Base-by-base conservation (phyloP, 495 filamentous ascomycete genomes). In the Lasiosphaeria ovina region DNA sequence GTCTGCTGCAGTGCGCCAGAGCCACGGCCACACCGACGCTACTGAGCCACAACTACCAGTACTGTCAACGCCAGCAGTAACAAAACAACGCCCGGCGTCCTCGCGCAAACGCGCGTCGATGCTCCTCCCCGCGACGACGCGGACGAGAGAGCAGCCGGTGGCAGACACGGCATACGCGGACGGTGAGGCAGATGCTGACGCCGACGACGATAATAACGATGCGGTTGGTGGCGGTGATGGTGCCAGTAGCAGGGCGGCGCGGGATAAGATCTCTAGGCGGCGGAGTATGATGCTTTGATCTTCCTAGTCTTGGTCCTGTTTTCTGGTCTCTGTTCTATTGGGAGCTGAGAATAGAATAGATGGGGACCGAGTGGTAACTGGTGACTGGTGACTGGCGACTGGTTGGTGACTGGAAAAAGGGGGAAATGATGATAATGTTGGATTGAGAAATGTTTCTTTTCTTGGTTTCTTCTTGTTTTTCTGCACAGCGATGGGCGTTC, bases 211-310 rank as follows among this genome's bases (percentile, higher is more conserved):
- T 11, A 35, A 48, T 11, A 49, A n/a, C 12, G 40, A 17, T 31
- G 61, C 52, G 48, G 60, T 52, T 34, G 44, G 10, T 33, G 51
- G 47, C 31, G 49, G 24, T 24, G 51, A 51, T 36, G 49, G 24
- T 24, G 24, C 24, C 24, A 4, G 48, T 8, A 50, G 8, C 8
- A 11, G 48, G 48, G 8, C 38, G 66, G 68, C 47, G 55, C 61
- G 24, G 55, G 63, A 56, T 51, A 62, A 58, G 63, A 63, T 62
- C 7, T 58, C 71, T 51, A 71, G 78, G 57, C 68, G 82, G 62
- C 76, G 79, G 69, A 85, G 80, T 65, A 84, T 80, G 79, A 83
- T 85, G 82, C 62, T 83, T 72, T 85, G 79, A 83, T 42, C 24
- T 24, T 24, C 24, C 24, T 2, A 24, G 24, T 24, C 24, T 24